phyloP scores from a whole-genome alignment of 129 eudicot genomes.

The Centrapalus pauciflorus region DNA sequence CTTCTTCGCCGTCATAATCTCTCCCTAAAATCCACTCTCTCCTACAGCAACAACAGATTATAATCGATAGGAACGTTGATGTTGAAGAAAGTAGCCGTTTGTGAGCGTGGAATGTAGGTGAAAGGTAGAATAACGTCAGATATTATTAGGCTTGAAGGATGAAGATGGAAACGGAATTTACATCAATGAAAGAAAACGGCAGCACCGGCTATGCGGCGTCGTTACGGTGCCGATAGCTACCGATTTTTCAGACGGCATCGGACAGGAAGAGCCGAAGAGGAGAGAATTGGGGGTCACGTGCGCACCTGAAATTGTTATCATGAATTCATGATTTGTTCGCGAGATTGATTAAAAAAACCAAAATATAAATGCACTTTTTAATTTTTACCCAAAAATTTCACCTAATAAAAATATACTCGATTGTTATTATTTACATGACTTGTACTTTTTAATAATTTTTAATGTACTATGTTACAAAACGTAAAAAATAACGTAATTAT shows the following conservation, averaged over 20 bases:
- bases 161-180: conserved; percentile 9
- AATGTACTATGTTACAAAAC: no score
- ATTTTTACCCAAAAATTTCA: no score
- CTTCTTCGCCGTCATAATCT: conserved; percentile 27
- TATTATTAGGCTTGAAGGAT: background rate
- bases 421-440: no score
- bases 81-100: background rate
- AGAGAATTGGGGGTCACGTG: conserved; percentile 19
- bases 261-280: conserved; percentile 22
- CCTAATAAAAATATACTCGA: no score
- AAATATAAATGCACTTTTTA: no score
- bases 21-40: background rate
- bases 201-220: conserved; percentile 20
- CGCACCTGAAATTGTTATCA: conserved; percentile 20
- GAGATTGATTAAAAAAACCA: no score
- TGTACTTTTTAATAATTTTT: no score
- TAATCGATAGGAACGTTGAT: background rate
- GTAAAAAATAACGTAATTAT: no score
- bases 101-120: conserved; percentile 1
- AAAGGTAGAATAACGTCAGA: background rate
- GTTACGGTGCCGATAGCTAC: conserved; percentile 21
- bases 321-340: conserved; percentile 6
- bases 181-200: background rate
- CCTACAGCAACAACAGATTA: background rate
- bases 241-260: conserved; percentile 1